Percentiles rank a stretch among this genome's conserved stretches.
Conservation (phyloP, 495 filamentous ascomycete species). For the Echria macrotheca region DNA sequence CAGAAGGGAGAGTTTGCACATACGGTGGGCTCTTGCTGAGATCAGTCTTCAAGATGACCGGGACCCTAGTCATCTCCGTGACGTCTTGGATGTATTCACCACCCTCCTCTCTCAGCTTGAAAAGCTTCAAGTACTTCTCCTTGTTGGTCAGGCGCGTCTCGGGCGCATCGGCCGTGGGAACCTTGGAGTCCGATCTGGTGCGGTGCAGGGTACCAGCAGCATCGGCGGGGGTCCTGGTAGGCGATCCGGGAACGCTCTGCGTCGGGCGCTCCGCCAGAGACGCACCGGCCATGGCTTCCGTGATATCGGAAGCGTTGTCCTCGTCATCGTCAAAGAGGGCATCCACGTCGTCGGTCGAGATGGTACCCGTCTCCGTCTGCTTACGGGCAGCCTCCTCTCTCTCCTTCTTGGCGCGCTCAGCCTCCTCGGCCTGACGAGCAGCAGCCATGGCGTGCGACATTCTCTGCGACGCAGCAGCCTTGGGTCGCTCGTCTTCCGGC, state of each 20-base stretch:
- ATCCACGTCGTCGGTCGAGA: slow-evolving; percentile 83
- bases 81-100: slow-evolving; percentile 98
- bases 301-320: slow-evolving; percentile 77
- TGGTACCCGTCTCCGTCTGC: slow-evolving; percentile 88
- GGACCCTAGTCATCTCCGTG: slow-evolving; percentile 92
- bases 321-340: slow-evolving; percentile 93
- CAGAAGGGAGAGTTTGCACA: slow-evolving; percentile 36
- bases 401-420: slow-evolving; percentile 71
- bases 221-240: slow-evolving; percentile 67
- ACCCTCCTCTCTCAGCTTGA: slow-evolving; percentile 84
- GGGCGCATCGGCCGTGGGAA: slow-evolving; percentile 62
- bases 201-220: slow-evolving; percentile 70
- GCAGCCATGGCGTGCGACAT: slow-evolving; percentile 70
- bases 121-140: slow-evolving; percentile 90
- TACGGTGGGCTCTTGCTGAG: slow-evolving; percentile 98
- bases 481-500: slow-evolving; percentile 92
- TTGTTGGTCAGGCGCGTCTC: slow-evolving; percentile 83
- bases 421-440: slow-evolving; percentile 72
- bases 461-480: slow-evolving; percentile 61
- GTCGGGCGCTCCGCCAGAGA: slow-evolving; percentile 82
- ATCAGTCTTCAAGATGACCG: slow-evolving; percentile 96
- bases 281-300: slow-evolving; percentile 78
- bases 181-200: slow-evolving; percentile 86
- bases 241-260: slow-evolving; percentile 93
- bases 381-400: slow-evolving; percentile 81